Percentiles rank a stretch among this genome's conserved stretches.
Conservation (phyloP, 345 rosid genomes). For the Citrus cavaleriei region DNA sequence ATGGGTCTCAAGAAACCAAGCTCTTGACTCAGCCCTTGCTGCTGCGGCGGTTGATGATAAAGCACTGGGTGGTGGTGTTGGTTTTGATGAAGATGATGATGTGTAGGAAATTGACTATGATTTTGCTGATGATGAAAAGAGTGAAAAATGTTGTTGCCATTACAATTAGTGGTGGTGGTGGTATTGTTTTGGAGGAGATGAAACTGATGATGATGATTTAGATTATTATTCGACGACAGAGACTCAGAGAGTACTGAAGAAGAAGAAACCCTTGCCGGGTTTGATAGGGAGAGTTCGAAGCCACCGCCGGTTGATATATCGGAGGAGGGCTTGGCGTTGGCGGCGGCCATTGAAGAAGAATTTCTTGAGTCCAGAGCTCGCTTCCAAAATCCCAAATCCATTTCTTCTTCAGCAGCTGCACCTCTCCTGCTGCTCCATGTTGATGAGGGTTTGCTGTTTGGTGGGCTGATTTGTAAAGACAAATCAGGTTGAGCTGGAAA, state of each 20-base stretch:
- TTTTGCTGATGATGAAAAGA: conserved; percentile 27
- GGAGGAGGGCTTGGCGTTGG: not conserved
- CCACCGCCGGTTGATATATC: conserved; percentile 20
- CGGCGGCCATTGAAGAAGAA: conserved; percentile 48
- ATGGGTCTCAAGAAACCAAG: conserved; percentile 80
- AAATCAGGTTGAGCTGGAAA: conserved; percentile 85
- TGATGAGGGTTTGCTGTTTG: conserved; percentile 57
- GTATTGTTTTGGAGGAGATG: conserved; percentile 26
- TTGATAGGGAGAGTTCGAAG: conserved; percentile 67
- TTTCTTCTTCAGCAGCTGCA: conserved; percentile 31
- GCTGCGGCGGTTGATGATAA: conserved; percentile 37
- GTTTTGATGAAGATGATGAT: conserved; percentile 28
- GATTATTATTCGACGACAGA: not conserved
- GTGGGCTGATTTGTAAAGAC: conserved; percentile 70
- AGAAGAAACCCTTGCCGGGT: conserved; percentile 32
- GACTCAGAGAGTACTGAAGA: not conserved
- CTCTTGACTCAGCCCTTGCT: conserved; percentile 48
- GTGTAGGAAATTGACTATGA: conserved; percentile 22
- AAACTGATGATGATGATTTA: conserved; percentile 27
- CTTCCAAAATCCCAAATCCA: conserved; percentile 56
- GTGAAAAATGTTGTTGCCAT: conserved; percentile 29
- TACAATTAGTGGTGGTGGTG: conserved; percentile 16
- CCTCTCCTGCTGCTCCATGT: conserved; percentile 47
- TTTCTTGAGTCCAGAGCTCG: conserved; percentile 53
- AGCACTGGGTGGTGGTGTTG: conserved; percentile 24